phyloP scores from a whole-genome alignment of 2,329 filamentous ascomycete species.

The Reticulascus tulasneorum region DNA sequence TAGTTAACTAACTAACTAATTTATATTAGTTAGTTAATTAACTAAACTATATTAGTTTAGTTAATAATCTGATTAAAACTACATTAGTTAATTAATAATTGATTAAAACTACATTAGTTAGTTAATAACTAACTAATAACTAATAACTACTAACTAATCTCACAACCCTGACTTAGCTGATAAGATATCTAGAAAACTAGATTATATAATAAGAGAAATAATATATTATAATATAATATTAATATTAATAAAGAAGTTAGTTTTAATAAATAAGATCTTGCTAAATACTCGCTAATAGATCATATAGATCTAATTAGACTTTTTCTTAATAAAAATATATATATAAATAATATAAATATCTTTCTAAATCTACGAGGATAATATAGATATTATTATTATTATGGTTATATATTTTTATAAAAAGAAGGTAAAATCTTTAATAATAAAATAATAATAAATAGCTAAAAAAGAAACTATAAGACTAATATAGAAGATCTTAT shows the following conservation, averaged over 20 bases:
- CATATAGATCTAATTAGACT: neutral
- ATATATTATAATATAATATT: neutral
- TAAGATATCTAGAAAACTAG: neutral
- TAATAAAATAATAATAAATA: conserved; percentile 26
- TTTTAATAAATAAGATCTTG: neutral
- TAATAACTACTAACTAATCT: neutral
- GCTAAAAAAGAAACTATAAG: conserved; percentile 19
- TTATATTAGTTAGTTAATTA: neutral
- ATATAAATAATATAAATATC: neutral
- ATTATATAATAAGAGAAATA: neutral
- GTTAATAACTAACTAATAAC: neutral
- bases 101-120: neutral
- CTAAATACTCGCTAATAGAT: too few relatives aligned
- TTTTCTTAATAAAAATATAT: neutral
- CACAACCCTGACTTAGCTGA: neutral
- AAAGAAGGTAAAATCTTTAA: conserved; percentile 1
- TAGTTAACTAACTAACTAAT: neutral
- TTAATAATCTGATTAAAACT: neutral
- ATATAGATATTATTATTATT: conserved; percentile 2
- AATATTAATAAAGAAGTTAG: neutral
- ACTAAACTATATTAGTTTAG: neutral
- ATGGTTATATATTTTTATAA: neutral
- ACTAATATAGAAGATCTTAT: conserved; percentile 15
- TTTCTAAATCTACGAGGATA: conserved; percentile 2
- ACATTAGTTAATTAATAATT: neutral